A percentile compares a stretch with the other conserved stretches of the same genome.
Conservation (phyloP, 768 basidiomycete genomes). For the Lactifluus pinguis region DNA sequence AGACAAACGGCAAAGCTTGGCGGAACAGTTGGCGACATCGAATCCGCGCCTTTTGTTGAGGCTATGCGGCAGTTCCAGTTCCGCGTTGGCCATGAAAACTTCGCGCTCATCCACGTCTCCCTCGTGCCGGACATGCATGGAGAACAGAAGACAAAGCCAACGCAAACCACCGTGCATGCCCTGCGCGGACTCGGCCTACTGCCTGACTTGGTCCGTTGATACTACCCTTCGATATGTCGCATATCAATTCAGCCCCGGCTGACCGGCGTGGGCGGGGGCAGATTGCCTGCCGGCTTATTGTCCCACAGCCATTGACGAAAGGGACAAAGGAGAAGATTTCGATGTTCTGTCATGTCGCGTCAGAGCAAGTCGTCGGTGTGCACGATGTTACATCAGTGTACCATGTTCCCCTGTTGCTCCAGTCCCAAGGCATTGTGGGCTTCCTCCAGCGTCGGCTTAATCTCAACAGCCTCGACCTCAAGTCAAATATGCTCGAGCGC, state of each 20-base stretch:
- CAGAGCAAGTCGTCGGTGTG: constrained; percentile 87
- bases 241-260: not conserved
- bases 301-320: constrained; percentile 69
- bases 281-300: constrained; percentile 89
- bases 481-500: constrained; percentile 45
- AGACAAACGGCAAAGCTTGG: constrained; percentile 55
- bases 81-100: constrained; percentile 92
- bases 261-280: constrained; percentile 24
- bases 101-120: constrained; percentile 93
- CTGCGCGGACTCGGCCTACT: constrained; percentile 85
- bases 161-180: constrained; percentile 93
- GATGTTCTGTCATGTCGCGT: constrained; percentile 96
- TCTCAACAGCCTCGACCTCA: constrained; percentile 47
- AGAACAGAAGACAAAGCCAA: constrained; percentile 98
- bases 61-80: constrained; percentile 99
- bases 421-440: constrained; percentile 84
- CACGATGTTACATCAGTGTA: constrained; percentile 97
- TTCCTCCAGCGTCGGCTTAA: constrained; percentile 80
- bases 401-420: constrained; percentile 88
- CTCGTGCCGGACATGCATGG: constrained; percentile 98
- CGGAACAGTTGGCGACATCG: constrained; percentile 97
- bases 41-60: constrained; percentile 96
- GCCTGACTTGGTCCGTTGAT: constrained; percentile 71
- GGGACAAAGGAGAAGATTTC: constrained; percentile 93
- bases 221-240: not conserved